Base-by-base conservation (phyloP, 371 early-diverging fungal species). In the Batkoa obscura region DNA sequence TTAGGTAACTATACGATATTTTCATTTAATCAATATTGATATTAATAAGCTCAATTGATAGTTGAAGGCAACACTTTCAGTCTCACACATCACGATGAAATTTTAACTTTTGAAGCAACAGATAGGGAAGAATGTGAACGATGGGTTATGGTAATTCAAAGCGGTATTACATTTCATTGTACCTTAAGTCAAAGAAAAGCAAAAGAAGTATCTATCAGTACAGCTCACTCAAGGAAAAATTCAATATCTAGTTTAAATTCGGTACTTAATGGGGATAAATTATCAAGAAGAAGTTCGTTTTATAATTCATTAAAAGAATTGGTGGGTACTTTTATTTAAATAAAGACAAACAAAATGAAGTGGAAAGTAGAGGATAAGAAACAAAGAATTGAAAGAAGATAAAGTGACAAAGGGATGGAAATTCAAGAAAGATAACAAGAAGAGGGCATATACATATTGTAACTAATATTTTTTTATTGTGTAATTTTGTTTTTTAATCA, bases 231-330 rank as follows among this genome's bases (percentile, higher is more conserved):
- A 2, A n/a, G 35, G 9, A 36, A 31, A 17, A n/a, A 17, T 39
- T 37, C 38, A 36, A 37, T 15, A 4, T 34, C 53, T 37, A 13
- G 12, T 13, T 45, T 15, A 5, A 5, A 13, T 15, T 12, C 5
- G 5, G 45, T 23, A 5, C 4, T 45, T 45, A 12, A 15, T 23
- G 45, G 4, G 5, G 8, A 5, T 6, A 45, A 15, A 45, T 23
- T 23, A 15, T 45, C 45, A 15, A 9, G 53, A 3, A 9, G 53
- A 30, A 23, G 53, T 6, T 38, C 38, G 13, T 53, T 53, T 31
- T 53, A 53, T n/a, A 53, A 53, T 31, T 13, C 53, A 9, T 39
- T 53, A 13, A 53, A 53, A 23, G 53, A 53, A n/a, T 31, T 53
- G 6, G 53, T 53, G 3, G 53, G 53, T 23, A 39, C 53, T 6